phyloP scores from a whole-genome alignment of 31 red algal species.

The Porphyra umbilicalis region DNA sequence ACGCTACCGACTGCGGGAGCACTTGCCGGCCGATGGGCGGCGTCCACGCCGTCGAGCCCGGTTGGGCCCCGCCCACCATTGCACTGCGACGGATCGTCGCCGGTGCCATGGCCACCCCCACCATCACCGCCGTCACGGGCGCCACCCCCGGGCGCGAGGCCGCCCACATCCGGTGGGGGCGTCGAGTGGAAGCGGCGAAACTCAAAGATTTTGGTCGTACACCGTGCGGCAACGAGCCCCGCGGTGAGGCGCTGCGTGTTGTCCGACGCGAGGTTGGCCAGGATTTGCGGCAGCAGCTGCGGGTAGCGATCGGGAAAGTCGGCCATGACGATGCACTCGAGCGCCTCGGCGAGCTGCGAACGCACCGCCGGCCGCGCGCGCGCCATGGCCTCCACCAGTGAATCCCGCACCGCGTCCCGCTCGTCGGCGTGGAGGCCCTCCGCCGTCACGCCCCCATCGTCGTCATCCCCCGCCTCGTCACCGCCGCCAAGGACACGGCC shows the following conservation, averaged over 20 bases:
- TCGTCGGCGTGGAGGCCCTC: neutral
- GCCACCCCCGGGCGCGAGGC: no score
- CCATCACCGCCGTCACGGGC: no score
- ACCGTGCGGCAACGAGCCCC: neutral
- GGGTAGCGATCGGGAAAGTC: slow-evolving; percentile 20
- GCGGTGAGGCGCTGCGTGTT: neutral
- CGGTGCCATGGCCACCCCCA: no score
- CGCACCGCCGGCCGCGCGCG: slow-evolving; percentile 5
- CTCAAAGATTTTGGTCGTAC: neutral
- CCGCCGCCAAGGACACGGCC: neutral
- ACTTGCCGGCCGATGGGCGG: no score
- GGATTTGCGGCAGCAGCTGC: neutral
- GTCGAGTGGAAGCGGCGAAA: slow-evolving; percentile 7
- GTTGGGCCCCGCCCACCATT: no score
- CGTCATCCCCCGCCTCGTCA: neutral
- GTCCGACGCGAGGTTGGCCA: neutral
- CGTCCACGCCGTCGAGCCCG: no score
- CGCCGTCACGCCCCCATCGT: neutral
- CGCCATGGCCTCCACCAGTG: slow-evolving; percentile 12
- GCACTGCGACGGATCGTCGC: no score
- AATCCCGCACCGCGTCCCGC: slow-evolving; percentile 2
- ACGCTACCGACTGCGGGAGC: no score
- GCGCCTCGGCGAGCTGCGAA: slow-evolving; percentile 17
- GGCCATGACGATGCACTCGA: slow-evolving; percentile 8
- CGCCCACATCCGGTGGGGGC: no score